These are phyloP conservation scores for Diaporthe citrichinensis DNA, from an alignment of 2,329 filamentous ascomycete species.

Conservation along the genomic window DNA sequence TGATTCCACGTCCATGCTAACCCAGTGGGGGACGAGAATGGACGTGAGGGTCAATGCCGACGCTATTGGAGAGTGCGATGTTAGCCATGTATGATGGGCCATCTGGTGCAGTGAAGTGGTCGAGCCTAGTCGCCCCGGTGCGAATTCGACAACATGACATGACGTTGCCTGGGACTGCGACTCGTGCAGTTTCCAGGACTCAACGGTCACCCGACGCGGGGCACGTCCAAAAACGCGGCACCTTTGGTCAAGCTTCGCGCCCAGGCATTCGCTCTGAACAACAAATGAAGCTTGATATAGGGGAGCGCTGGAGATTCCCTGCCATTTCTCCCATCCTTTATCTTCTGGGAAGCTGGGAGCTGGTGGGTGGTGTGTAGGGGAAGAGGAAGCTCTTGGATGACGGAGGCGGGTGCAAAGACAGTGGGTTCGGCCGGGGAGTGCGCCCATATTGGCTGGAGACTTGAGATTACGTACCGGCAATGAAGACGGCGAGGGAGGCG, in stretches of 20 bases:
- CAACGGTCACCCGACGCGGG: background rate
- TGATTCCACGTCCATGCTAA: conserved; percentile 72
- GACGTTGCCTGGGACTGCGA: conserved; percentile 15
- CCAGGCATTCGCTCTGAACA: background rate
- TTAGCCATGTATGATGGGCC: conserved; percentile 48
- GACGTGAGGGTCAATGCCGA: conserved; percentile 79
- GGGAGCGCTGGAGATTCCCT: background rate
- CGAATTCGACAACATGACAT: background rate
- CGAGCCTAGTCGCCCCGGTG: background rate
- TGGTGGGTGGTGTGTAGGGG: background rate
- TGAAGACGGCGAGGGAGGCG: conserved; percentile 39
- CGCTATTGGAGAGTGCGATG: conserved; percentile 60
- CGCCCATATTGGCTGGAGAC: background rate
- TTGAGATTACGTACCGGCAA: conserved; percentile 40
- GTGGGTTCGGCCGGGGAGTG: conserved; percentile 3
- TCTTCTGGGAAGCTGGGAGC: background rate
- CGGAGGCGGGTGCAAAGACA: conserved; percentile 4
- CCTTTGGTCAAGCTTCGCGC: background rate
- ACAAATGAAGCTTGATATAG: background rate
- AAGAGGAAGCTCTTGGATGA: background rate
- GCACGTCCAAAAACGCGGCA: background rate
- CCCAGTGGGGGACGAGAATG: conserved; percentile 79
- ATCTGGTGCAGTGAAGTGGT: background rate
- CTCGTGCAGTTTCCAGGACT: conserved; percentile 9
- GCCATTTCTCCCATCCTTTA: background rate